A percentile compares a stretch with the other conserved stretches of the same genome.
These are phyloP conservation scores for Rhamnella rubrinervis DNA, from an alignment of 331 rosid species.

Conservation along the genomic window DNA sequence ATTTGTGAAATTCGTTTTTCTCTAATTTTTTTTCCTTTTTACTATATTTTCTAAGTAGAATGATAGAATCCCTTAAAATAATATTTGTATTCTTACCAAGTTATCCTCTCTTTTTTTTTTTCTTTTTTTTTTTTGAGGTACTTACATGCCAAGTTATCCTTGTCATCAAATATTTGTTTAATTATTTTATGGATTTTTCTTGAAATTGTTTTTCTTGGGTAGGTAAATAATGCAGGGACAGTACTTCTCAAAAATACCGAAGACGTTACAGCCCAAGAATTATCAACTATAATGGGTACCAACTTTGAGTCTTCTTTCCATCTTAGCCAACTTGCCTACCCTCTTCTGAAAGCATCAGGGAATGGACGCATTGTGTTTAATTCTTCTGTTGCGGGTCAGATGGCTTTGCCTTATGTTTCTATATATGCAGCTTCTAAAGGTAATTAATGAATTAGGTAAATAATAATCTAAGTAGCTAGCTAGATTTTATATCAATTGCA, in stretches of 20 bases:
- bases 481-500: too few relatives aligned
- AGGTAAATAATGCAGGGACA: slow-evolving; percentile 70
- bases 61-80: too few relatives aligned
- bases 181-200: neutral
- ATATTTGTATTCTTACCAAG: too few relatives aligned
- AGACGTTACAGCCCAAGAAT: slow-evolving; percentile 30
- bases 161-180: neutral
- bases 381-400: slow-evolving; percentile 49
- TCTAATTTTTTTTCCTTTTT: too few relatives aligned
- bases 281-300: slow-evolving; percentile 40
- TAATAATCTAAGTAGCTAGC: too few relatives aligned
- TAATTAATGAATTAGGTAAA: neutral
- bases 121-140: too few relatives aligned
- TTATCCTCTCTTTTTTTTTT: too few relatives aligned
- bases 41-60: too few relatives aligned
- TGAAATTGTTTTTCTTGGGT: too few relatives aligned
- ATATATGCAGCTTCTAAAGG: slow-evolving; percentile 35
- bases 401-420: slow-evolving; percentile 14
- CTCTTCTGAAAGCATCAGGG: slow-evolving; percentile 61
- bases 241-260: slow-evolving; percentile 21
- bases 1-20: too few relatives aligned
- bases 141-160: too few relatives aligned
- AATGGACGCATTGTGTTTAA: slow-evolving; percentile 57
- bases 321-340: slow-evolving; percentile 54
- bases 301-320: slow-evolving; percentile 51